phyloP scores from a whole-genome alignment of 1,284 basidiomycete species.

The Cutaneotrichosporon mucoides region DNA sequence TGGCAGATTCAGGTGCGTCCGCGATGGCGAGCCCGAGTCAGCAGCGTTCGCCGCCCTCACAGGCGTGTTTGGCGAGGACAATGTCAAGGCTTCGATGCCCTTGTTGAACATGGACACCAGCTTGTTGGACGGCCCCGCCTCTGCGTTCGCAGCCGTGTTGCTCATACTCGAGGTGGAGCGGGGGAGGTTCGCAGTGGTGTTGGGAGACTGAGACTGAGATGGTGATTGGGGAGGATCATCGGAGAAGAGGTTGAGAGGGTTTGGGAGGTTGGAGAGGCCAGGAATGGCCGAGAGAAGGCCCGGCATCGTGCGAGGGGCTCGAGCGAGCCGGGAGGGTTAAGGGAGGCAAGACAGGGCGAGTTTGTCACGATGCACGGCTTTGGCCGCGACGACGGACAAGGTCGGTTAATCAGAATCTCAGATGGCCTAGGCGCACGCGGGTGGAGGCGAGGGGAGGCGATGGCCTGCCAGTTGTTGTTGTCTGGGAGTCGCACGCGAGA shows the following conservation, averaged over 20 bases:
- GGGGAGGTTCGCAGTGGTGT: neutral
- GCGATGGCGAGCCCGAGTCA: too few species aligned
- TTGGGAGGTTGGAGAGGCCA: constrained; percentile 22
- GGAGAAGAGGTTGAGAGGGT: constrained; percentile 31
- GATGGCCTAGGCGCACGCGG: too few species aligned
- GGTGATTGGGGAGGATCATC: constrained; percentile 9
- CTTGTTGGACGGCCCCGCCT: neutral
- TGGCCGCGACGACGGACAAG: too few species aligned
- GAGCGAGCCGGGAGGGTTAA: neutral
- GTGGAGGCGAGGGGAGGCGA: too few species aligned
- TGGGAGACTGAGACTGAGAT: neutral
- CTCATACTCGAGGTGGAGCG: neutral
- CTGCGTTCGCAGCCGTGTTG: neutral
- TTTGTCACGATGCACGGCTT: constrained; percentile 6
- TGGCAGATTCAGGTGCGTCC: too few species aligned
- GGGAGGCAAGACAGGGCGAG: neutral
- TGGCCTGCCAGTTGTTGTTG: too few species aligned
- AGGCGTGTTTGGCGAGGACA: neutral
- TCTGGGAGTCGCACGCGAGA: too few species aligned
- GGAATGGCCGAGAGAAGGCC: constrained; percentile 6
- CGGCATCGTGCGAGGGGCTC: constrained; percentile 2
- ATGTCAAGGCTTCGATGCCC: neutral
- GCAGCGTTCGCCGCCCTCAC: too few species aligned
- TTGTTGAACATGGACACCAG: neutral
- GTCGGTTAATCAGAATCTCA: too few species aligned